Conservation (phyloP, 2,329 filamentous ascomycete species). For the Fusarium brachygibbosum region DNA sequence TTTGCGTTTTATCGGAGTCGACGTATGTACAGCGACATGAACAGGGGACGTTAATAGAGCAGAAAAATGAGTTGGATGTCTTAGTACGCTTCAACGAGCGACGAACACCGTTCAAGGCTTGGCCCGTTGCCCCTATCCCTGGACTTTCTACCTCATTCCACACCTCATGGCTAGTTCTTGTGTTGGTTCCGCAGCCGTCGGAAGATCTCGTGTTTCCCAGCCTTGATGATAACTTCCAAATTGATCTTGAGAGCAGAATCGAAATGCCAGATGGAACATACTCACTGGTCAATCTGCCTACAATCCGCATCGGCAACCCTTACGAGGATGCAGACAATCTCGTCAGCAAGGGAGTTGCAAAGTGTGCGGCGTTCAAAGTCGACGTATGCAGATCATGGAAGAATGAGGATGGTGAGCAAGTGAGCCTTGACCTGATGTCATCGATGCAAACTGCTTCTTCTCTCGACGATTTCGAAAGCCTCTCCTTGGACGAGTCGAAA, state of each 20-base stretch:
- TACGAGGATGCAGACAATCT: conserved; percentile 45
- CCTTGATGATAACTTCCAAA: conserved; percentile 47
- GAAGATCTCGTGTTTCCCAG: conserved; percentile 47
- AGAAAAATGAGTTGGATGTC: conserved; percentile 50
- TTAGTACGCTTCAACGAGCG: conserved; percentile 49
- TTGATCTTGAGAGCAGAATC: conserved; percentile 48
- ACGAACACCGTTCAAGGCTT: conserved; percentile 40
- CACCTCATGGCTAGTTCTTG: conserved; percentile 53
- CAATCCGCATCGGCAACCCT: conserved; percentile 51
- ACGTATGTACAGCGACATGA: conserved; percentile 50
- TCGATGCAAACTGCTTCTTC: conserved; percentile 72
- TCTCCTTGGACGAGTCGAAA: conserved; percentile 33
- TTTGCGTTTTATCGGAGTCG: conserved; percentile 43
- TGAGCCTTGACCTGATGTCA: conserved; percentile 68
- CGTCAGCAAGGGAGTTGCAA: conserved; percentile 19
- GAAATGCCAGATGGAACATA: conserved; percentile 38
- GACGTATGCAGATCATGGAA: conserved; percentile 52
- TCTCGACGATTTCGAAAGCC: conserved; percentile 35
- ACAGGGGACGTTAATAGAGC: conserved; percentile 53
- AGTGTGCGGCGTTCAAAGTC: conserved; percentile 53
- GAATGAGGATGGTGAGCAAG: conserved; percentile 38
- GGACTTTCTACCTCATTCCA: conserved; percentile 49
- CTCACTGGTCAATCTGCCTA: conserved; percentile 46
- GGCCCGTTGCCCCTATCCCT: conserved; percentile 52
- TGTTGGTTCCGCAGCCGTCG: conserved; percentile 41